These are phyloP conservation scores for Aspergillus fumigatiaffinis DNA, from an alignment of 2,329 filamentous ascomycete species.

Conservation along the genomic window DNA sequence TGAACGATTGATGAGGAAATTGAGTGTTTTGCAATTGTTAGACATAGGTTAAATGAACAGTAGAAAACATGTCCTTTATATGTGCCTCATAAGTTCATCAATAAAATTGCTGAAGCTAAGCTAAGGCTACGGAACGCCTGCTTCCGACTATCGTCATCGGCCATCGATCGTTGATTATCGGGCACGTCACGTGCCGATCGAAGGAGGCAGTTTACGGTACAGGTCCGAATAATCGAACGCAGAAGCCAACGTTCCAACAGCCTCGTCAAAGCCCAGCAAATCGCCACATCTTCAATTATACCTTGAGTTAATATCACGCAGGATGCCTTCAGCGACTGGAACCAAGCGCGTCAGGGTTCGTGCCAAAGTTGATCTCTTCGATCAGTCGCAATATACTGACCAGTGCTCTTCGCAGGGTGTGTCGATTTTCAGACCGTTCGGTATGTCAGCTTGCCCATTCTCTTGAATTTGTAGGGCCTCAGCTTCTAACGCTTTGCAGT, in stretches of 20 bases:
- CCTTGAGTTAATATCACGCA: constrained; percentile 1
- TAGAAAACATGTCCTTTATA: neutral
- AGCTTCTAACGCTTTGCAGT: constrained; percentile 44
- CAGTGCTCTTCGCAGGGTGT: constrained; percentile 32
- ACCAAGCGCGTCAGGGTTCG: constrained; percentile 52
- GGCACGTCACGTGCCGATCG: neutral
- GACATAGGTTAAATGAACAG: neutral
- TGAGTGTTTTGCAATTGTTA: neutral
- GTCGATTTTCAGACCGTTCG: constrained; percentile 46
- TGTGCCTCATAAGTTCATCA: neutral
- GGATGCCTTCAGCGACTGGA: constrained; percentile 52
- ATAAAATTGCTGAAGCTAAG: neutral
- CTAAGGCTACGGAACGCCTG: neutral
- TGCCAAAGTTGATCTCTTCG: neutral
- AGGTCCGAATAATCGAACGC: neutral
- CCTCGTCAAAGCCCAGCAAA: neutral
- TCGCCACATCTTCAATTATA: neutral
- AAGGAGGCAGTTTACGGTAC: neutral
- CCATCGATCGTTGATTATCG: neutral
- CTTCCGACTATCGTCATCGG: neutral
- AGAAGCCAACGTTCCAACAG: neutral
- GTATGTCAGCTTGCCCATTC: constrained; percentile 25
- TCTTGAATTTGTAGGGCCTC: neutral
- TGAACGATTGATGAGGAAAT: neutral
- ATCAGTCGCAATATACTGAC: constrained; percentile 16